These are phyloP conservation scores for Paraglomus occultum DNA, from an alignment of 192 early-diverging fungal genomes.

Conservation along the genomic window DNA sequence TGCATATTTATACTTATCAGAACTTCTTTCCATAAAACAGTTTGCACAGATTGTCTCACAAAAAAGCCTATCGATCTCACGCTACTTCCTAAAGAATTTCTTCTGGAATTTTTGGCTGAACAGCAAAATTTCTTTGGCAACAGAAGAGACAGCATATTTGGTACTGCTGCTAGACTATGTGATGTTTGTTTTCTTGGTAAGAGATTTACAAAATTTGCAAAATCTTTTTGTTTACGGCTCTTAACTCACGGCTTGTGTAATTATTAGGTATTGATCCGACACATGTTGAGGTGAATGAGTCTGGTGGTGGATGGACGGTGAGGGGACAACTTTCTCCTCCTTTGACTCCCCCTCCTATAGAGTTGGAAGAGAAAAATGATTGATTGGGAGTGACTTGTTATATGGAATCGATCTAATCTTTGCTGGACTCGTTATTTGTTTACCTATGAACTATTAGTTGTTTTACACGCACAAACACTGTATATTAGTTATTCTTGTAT, in stretches of 20 bases:
- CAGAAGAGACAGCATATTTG: not conserved
- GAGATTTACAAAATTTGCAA: not conserved
- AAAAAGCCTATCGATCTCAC: slow-evolving; percentile 42
- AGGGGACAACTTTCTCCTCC: slow-evolving; percentile 8
- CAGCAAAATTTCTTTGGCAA: not conserved
- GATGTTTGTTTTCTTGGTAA: slow-evolving; percentile 30
- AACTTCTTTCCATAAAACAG: slow-evolving; percentile 28
- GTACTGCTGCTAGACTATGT: slow-evolving; percentile 6
- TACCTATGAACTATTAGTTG: too few relatives aligned
- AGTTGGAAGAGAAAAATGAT: too few relatives aligned
- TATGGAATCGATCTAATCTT: too few relatives aligned
- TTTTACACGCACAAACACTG: too few relatives aligned
- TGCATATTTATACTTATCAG: not conserved
- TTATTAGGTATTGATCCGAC: slow-evolving; percentile 19
- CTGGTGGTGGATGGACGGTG: slow-evolving; percentile 15
- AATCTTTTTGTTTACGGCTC: too few relatives aligned
- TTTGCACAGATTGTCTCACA: slow-evolving; percentile 45
- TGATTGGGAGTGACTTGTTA: too few relatives aligned
- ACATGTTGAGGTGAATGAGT: slow-evolving; percentile 5
- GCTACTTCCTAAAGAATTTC: slow-evolving; percentile 8
- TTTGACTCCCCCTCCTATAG: not conserved
- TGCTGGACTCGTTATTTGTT: too few relatives aligned
- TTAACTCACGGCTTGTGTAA: too few relatives aligned
- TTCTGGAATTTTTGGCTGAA: not conserved
- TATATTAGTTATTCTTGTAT: too few relatives aligned